Evolutionary conservation across 2,329 filamentous ascomycete genomes (phyloP).

Genomic region (Alternaria longipes): DNA sequence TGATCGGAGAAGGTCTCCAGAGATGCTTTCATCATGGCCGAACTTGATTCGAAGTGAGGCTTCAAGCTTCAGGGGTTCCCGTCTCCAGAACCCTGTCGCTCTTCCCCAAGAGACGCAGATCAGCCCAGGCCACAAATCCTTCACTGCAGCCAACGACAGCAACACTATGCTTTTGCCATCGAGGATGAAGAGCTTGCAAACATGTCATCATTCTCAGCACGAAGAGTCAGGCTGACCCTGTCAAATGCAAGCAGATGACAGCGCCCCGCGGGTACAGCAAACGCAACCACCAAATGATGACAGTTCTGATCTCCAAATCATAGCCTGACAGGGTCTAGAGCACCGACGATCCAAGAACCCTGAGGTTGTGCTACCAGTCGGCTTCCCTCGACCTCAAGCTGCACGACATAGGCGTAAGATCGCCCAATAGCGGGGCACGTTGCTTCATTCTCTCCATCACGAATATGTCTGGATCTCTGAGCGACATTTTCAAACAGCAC

Average conservation of each 20-base stretch:
- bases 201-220: slow-evolving; percentile 1
- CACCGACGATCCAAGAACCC: slow-evolving; percentile 16
- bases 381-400: slow-evolving; percentile 4
- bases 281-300: slow-evolving; percentile 2
- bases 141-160: slow-evolving; percentile 5
- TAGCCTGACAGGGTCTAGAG: slow-evolving; percentile 5
- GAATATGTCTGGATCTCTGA: neutral
- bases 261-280: slow-evolving; percentile 4
- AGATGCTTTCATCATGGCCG: neutral
- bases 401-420: slow-evolving; percentile 6
- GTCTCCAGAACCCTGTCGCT: slow-evolving; percentile 11
- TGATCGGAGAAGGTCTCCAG: slow-evolving; percentile 23
- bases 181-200: neutral
- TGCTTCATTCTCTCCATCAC: neutral
- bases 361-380: slow-evolving; percentile 8
- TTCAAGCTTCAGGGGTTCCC: slow-evolving; percentile 13
- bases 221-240: slow-evolving; percentile 1
- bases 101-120: slow-evolving; percentile 8
- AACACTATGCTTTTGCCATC: slow-evolving; percentile 1
- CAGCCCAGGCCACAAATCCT: slow-evolving; percentile 4
- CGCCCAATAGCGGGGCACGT: neutral
- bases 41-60: slow-evolving; percentile 11
- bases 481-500: neutral
- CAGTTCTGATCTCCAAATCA: slow-evolving; percentile 9
- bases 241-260: slow-evolving; percentile 2